Evolutionary conservation across 192 early-diverging fungal genomes (phyloP), one percentile per base, ranked within the genome.

Genomic region (Cetraspora pellucida): DNA sequence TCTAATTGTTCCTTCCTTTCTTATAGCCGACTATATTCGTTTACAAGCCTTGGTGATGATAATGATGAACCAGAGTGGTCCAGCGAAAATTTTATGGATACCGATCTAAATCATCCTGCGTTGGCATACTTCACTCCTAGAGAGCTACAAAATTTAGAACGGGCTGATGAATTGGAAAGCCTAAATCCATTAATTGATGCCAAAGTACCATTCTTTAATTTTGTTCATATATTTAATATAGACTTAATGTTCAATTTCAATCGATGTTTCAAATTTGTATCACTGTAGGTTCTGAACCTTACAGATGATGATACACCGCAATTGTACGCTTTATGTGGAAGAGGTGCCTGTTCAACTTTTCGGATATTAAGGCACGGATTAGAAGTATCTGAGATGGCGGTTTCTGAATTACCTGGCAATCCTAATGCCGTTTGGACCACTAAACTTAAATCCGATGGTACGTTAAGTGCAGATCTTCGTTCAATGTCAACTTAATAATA

Each of bases 31-130:
- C 86, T 98, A 71, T 96, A 93, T 83, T 96, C 95, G 72, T 95
- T 99, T 50, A 95, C 95, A 82, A 90, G 93, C 77, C 86, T 99
- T 23, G 98, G 98, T 50, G 94, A 95, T 71, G 94, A 96, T 65
- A 90, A 88, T 49, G 94, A 94, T 69, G 93, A 93, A 21, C 87
- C 88, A 27, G 94, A 97, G 81, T 93, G 87, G 78, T 87, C 89
- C 25, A 89, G 88, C 45, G 85, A 84, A 21, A 89, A 94, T 55
- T 90, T 93, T 60, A 91, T 89, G 72, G 80, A 86, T 59, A 81
- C 76, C 7, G 85, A 90, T 45, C 86, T 82, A 10, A 87, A 90
- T 46, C 77, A 49, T 31, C 80, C 82, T 83, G 81, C 75, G 14
- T 54, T 27, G 10, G 84, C 86, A 11, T 85, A 86, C 61, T 95